A percentile compares a stretch with the other conserved stretches of the same genome.
These are phyloP conservation scores for Skeletonema costatum DNA, from an alignment of 108 stramenopile species.

Conservation along the genomic window DNA sequence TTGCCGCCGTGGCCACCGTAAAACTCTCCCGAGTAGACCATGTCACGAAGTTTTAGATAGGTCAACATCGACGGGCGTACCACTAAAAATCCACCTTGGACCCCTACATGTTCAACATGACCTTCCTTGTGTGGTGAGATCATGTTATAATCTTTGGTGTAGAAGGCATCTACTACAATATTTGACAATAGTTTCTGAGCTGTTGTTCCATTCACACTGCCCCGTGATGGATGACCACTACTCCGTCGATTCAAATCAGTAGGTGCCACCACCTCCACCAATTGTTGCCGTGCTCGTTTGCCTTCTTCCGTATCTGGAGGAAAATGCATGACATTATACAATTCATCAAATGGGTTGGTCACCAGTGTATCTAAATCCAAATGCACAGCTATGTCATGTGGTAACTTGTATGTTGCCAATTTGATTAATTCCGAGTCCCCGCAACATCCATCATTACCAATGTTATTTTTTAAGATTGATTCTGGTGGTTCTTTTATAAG, in stretches of 20 bases:
- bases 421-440: constrained; percentile 82
- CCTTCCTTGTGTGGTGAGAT: constrained; percentile 6
- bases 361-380: constrained; percentile 64
- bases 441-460: constrained; percentile 67
- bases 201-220: constrained; percentile 2
- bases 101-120: constrained; percentile 37
- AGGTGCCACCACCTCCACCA: constrained; percentile 19
- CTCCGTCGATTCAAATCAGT: constrained; percentile 17
- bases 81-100: constrained; percentile 90
- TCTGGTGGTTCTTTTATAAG: constrained; percentile 11
- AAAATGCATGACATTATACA: constrained; percentile 61
- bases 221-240: constrained; percentile 1
- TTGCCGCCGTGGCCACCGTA: constrained; percentile 6
- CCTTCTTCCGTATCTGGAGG: background rate
- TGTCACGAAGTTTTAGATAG: constrained; percentile 55
- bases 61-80: constrained; percentile 56
- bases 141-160: constrained; percentile 73
- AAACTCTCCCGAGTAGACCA: constrained; percentile 67
- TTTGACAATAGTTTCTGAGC: constrained; percentile 9
- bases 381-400: constrained; percentile 64
- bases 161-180: constrained; percentile 53
- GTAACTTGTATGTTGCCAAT: constrained; percentile 74
- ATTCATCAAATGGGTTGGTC: constrained; percentile 59
- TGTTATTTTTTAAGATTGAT: background rate
- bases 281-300: constrained; percentile 1